Evolutionary conservation across 2,329 filamentous ascomycete species (phyloP).

Genomic region (Fonsecaea pugnacius): DNA sequence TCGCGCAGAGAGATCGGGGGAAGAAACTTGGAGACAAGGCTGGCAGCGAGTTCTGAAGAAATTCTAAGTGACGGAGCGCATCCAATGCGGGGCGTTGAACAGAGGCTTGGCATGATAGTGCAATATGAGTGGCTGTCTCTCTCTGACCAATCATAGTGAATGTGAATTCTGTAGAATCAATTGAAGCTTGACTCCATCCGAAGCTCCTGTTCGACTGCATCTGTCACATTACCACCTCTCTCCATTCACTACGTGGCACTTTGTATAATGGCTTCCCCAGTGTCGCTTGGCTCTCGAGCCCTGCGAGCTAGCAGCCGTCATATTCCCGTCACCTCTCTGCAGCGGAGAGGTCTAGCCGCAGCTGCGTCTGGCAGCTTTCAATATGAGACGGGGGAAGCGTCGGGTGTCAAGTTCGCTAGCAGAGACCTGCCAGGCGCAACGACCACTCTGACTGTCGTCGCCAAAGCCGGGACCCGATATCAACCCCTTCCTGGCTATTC

Average conservation of each 20-base stretch:
- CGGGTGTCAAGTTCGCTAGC: conserved; percentile 89
- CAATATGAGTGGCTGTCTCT: conserved; percentile 2
- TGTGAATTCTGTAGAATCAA: conserved; percentile 15
- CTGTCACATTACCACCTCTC: background rate
- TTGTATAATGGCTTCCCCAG: conserved; percentile 69
- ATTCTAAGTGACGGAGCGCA: background rate
- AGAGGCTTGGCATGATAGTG: conserved; percentile 19
- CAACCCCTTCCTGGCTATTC: conserved; percentile 87
- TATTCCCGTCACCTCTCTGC: conserved; percentile 60
- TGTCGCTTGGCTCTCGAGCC: conserved; percentile 66
- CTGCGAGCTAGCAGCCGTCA: conserved; percentile 65
- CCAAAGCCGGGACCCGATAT: conserved; percentile 93
- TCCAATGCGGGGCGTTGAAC: background rate
- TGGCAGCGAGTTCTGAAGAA: conserved; percentile 5
- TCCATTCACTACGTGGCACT: conserved; percentile 36
- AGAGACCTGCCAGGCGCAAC: conserved; percentile 87
- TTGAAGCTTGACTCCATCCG: conserved; percentile 19
- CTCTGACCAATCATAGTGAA: conserved; percentile 15
- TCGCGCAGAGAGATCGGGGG: background rate
- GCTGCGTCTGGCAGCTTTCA: conserved; percentile 76
- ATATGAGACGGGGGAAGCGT: conserved; percentile 84
- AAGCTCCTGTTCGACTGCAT: conserved; percentile 23
- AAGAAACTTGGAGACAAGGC: conserved; percentile 5
- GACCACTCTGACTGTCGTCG: conserved; percentile 85
- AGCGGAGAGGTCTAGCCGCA: conserved; percentile 66